A percentile compares a stretch with the other conserved stretches of the same genome.
Conservation (phyloP, 257 asterid genomes). For the Gentiana macrophylla region DNA sequence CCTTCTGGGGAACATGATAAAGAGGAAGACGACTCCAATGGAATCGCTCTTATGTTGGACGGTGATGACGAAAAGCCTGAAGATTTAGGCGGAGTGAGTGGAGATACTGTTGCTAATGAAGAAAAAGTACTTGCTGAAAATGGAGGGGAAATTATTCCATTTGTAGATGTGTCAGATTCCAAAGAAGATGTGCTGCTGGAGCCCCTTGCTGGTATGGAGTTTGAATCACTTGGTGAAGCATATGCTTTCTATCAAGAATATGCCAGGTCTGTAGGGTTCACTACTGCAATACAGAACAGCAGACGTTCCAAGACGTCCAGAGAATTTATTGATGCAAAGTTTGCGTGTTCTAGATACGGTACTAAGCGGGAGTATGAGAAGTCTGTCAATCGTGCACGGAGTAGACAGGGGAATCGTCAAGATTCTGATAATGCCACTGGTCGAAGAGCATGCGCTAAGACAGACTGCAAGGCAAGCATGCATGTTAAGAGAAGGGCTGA, state of each 20-base stretch:
- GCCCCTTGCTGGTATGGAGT: constrained; percentile 98
- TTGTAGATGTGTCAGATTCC: constrained; percentile 36
- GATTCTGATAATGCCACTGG: constrained; percentile 81
- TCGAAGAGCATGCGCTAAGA: constrained; percentile 82
- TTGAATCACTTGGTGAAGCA: constrained; percentile 91
- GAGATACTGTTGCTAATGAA: constrained; percentile 39
- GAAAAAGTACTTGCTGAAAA: constrained; percentile 48
- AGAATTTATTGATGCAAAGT: constrained; percentile 91
- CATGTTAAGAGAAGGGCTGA: constrained; percentile 91
- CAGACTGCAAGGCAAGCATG: constrained; percentile 99
- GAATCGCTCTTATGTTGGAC: constrained; percentile 50
- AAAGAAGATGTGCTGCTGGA: constrained; percentile 77
- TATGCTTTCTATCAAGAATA: constrained; percentile 93
- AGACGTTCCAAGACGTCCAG: constrained; percentile 89
- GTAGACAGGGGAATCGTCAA: constrained; percentile 78
- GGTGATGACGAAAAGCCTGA: constrained; percentile 68
- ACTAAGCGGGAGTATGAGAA: constrained; percentile 89
- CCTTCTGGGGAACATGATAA: constrained; percentile 81
- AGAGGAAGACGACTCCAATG: constrained; percentile 55
- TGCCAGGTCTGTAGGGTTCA: constrained; percentile 88
- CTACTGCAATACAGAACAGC: constrained; percentile 84
- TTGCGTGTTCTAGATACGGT: constrained; percentile 95
- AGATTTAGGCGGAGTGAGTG: constrained; percentile 38
- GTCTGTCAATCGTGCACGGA: constrained; percentile 69
- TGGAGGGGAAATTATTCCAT: constrained; percentile 46